Conservation (phyloP, 1,284 basidiomycete genomes). For the Irpex sp. region DNA sequence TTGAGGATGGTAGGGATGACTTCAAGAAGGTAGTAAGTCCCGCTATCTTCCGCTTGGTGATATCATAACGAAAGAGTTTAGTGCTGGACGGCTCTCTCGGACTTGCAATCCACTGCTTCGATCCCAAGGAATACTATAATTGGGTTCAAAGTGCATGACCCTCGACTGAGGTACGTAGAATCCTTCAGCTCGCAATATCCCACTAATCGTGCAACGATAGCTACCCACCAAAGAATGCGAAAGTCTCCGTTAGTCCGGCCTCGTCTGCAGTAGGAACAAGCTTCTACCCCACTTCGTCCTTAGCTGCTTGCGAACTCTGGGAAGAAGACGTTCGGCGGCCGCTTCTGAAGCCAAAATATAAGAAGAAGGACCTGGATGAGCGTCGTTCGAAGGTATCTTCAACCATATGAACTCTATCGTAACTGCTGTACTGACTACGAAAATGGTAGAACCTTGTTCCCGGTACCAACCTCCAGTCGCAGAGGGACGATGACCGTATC, state of each 20-base stretch:
- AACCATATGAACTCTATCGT: slow-evolving; percentile 7
- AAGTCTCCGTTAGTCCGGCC: slow-evolving; percentile 27
- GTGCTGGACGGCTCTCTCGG: slow-evolving; percentile 67
- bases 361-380: slow-evolving; percentile 82
- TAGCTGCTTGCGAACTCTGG: slow-evolving; percentile 75
- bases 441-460: slow-evolving; percentile 63
- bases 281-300: slow-evolving; percentile 51
- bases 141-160: slow-evolving; percentile 80
- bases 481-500: slow-evolving; percentile 74
- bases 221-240: slow-evolving; percentile 78
- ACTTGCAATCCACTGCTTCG: slow-evolving; percentile 62
- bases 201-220: slow-evolving; percentile 35
- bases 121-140: slow-evolving; percentile 70
- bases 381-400: slow-evolving; percentile 61
- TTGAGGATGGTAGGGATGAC: slow-evolving; percentile 48
- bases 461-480: slow-evolving; percentile 63
- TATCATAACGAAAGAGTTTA: slow-evolving; percentile 24
- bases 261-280: slow-evolving; percentile 24
- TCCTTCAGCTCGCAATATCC: neutral
- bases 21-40: slow-evolving; percentile 50
- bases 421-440: neutral
- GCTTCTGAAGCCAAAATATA: slow-evolving; percentile 64
- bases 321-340: slow-evolving; percentile 47
- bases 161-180: slow-evolving; percentile 59
- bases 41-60: neutral